Conservation (phyloP, 78 protist species). For the Cyanophora paradoxa region DNA sequence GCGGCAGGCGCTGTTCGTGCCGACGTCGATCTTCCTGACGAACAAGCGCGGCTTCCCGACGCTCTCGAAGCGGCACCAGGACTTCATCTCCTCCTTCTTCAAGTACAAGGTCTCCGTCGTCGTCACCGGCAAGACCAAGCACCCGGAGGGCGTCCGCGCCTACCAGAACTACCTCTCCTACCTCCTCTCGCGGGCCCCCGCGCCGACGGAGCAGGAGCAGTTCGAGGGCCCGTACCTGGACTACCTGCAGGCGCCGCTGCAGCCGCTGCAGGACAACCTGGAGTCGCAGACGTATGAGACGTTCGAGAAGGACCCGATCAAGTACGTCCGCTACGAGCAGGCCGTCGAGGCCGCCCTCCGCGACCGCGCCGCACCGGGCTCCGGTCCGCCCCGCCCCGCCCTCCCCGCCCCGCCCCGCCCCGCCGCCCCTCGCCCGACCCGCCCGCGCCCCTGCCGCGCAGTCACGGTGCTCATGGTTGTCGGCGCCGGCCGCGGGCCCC, state of each 20-base stretch:
- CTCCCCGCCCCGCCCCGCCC: background rate
- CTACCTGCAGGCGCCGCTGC: constrained; percentile 52
- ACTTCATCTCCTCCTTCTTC: constrained; percentile 24
- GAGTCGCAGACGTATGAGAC: constrained; percentile 88
- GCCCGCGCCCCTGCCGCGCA: too few species aligned
- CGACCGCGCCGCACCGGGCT: too few species aligned
- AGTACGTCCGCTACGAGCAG: constrained; percentile 65
- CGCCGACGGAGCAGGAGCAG: background rate
- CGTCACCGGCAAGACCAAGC: background rate
- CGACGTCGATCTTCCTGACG: constrained; percentile 53
- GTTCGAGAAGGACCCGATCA: constrained; percentile 84
- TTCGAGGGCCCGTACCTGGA: constrained; percentile 46
- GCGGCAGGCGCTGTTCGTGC: constrained; percentile 35
- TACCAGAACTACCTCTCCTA: constrained; percentile 8
- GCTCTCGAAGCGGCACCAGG: constrained; percentile 62
- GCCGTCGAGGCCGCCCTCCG: background rate
- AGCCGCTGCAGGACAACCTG: constrained; percentile 90
- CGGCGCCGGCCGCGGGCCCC: constrained; percentile 98
- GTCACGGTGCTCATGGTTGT: constrained; percentile 85
- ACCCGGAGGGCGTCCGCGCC: background rate
- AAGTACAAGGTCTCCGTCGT: background rate
- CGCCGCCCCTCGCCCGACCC: background rate
- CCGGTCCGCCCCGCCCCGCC: too few species aligned
- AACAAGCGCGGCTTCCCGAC: constrained; percentile 68
- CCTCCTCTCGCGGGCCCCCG: background rate